Evolutionary conservation across 208 protist genomes (phyloP).

Genomic region (Sergeia podlipaevii): DNA sequence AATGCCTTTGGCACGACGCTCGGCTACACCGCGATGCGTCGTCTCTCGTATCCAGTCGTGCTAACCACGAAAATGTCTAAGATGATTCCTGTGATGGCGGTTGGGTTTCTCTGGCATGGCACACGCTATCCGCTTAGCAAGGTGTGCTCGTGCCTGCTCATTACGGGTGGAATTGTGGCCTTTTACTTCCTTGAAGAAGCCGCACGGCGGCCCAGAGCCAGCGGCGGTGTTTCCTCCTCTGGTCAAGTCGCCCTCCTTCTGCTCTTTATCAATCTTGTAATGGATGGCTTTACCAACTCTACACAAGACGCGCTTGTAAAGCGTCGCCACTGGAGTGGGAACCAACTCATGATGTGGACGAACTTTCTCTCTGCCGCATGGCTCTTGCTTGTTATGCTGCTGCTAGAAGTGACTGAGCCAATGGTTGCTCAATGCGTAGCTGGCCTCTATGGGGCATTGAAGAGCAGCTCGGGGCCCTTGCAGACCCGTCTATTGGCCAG

Average conservation of each 20-base stretch:
- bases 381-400: constrained; percentile 20
- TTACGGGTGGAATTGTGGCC: constrained; percentile 53
- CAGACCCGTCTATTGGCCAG: neutral
- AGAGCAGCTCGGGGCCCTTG: too few species aligned
- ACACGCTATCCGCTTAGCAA: constrained; percentile 58
- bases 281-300: constrained; percentile 82
- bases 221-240: neutral
- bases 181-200: constrained; percentile 62
- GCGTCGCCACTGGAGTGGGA: constrained; percentile 42
- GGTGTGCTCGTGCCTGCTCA: constrained; percentile 42
- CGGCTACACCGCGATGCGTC: constrained; percentile 75
- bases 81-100: constrained; percentile 81
- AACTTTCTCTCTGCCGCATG: constrained; percentile 48
- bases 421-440: too few species aligned
- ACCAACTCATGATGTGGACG: constrained; percentile 58
- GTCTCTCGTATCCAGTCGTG: constrained; percentile 70
- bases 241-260: constrained; percentile 38
- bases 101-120: constrained; percentile 68
- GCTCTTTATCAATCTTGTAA: constrained; percentile 50
- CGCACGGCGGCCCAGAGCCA: neutral
- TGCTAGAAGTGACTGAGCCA: constrained; percentile 44
- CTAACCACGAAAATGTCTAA: constrained; percentile 85
- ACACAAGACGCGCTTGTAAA: constrained; percentile 81
- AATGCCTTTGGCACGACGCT: constrained; percentile 64
- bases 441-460: too few species aligned